These are phyloP conservation scores for Cytospora piceae DNA, from an alignment of 2,329 filamentous ascomycete genomes.

Conservation along the genomic window DNA sequence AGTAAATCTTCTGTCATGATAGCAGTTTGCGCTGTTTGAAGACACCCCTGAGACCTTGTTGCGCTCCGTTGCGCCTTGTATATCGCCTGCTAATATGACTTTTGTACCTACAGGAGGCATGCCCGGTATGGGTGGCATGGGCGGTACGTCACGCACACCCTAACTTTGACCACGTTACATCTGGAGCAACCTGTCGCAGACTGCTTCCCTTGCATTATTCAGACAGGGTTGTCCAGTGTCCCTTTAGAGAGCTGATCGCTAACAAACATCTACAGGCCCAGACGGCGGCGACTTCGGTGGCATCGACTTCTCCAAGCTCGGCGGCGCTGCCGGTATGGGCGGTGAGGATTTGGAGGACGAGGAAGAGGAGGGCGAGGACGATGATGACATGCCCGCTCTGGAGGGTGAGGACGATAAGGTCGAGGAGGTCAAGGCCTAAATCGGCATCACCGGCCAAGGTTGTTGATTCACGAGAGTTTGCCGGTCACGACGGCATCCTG, in stretches of 20 bases:
- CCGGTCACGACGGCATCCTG: conserved; percentile 18
- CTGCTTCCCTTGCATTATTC: background rate
- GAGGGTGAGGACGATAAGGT: conserved; percentile 62
- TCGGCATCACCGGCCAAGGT: conserved; percentile 1
- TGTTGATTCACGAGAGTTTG: background rate
- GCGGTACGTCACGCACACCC: conserved; percentile 44
- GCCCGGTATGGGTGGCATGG: conserved; percentile 57
- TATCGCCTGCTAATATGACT: conserved; percentile 31
- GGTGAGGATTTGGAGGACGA: conserved; percentile 51
- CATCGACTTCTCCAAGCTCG: conserved; percentile 94
- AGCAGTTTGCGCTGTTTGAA: conserved; percentile 13
- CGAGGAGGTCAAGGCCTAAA: conserved; percentile 44
- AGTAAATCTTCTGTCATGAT: conserved; percentile 38
- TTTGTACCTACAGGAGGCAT: conserved; percentile 50
- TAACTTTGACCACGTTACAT: background rate
- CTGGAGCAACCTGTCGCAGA: conserved; percentile 1
- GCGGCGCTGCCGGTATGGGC: conserved; percentile 58
- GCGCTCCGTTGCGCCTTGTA: conserved; percentile 13
- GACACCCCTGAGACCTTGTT: background rate
- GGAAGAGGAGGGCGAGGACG: conserved; percentile 63
- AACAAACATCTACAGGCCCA: conserved; percentile 19
- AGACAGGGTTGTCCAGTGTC: background rate
- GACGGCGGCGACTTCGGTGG: conserved; percentile 74
- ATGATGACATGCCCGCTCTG: conserved; percentile 85
- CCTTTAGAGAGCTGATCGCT: conserved; percentile 3